These are phyloP conservation scores for Cercospora zeina DNA, from an alignment of 2,329 filamentous ascomycete species.

Conservation along the genomic window DNA sequence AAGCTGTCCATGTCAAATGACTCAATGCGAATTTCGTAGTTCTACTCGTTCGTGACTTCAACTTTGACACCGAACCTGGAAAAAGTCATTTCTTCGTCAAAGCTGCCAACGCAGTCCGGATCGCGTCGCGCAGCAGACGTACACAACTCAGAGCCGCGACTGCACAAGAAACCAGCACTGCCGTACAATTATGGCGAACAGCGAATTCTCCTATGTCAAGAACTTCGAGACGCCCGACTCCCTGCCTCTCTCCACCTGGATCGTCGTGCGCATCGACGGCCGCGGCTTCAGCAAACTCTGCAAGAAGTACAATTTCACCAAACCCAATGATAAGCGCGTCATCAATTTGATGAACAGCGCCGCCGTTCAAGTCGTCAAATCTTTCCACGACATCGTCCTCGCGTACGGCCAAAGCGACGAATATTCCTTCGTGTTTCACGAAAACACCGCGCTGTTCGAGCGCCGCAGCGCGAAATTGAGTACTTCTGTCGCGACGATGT, in stretches of 20 bases:
- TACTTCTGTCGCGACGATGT: conserved; percentile 87
- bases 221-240: conserved; percentile 79
- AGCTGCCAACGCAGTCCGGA: background rate
- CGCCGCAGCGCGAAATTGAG: conserved; percentile 84
- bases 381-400: conserved; percentile 80
- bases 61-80: background rate
- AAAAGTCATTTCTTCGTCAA: background rate
- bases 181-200: conserved; percentile 51
- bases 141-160: background rate
- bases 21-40: background rate
- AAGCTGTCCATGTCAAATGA: background rate
- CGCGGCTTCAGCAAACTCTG: conserved; percentile 79
- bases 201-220: conserved; percentile 82
- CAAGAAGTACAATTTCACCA: conserved; percentile 70
- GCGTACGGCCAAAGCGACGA: conserved; percentile 96
- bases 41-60: background rate
- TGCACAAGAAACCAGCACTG: background rate
- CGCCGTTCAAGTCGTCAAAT: conserved; percentile 78
- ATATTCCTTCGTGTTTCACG: conserved; percentile 65
- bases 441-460: conserved; percentile 79
- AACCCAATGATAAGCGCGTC: conserved; percentile 87
- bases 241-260: conserved; percentile 89
- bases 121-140: background rate
- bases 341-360: conserved; percentile 93
- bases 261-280: conserved; percentile 91